Evolutionary conservation across 352 stramenopile genomes (phyloP), one percentile per base, ranked within the genome.

Genomic region (Phytophthora rubi): DNA sequence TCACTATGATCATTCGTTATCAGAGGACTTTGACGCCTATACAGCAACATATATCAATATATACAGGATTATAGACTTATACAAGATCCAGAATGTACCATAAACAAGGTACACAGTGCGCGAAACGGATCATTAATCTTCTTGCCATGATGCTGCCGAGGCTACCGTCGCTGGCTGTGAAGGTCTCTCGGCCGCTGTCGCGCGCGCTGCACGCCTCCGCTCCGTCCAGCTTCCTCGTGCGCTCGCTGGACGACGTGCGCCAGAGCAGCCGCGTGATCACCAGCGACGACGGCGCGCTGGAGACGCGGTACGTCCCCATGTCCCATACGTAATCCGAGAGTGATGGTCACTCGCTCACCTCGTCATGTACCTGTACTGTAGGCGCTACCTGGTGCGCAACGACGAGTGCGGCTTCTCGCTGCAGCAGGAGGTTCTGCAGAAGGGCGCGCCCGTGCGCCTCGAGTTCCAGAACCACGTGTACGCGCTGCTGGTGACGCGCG

Each of bases 391-490:
- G 5, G 76, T 94, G 56, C 86, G 85, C 37, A 74, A 71, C n/a
- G 85, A 94, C 57, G 86, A 82, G 47, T 88, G 73, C 48, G 86
- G 86, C 37, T 94, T 94, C 70, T 94, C 86, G 13, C 39, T 94
- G 67, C 86, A 94, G 72, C 86, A 90, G 26, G 86, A 92, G 44
- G 66, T 92, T 28, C 73, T 94, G 15, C 78, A 81, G 57, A 89
- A 91, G 57, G 80, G 79, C 33, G 13, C 49, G 4, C 59, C 75
- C 6, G 81, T 89, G 62, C 79, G 73, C 15, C 78, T 94, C 18
- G 77, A 84, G 61, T 94, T 92, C 68, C 75, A 79, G 63, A 94
- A 93, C 65, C 86, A 94, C 73, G 86, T 93, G 58, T 91, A 85
- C 65, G 85, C 83, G 4, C 65, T 93, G 59, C 65, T 92, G 53